phyloP scores from a whole-genome alignment of 306 rosid genomes.

The Morella rubra region DNA sequence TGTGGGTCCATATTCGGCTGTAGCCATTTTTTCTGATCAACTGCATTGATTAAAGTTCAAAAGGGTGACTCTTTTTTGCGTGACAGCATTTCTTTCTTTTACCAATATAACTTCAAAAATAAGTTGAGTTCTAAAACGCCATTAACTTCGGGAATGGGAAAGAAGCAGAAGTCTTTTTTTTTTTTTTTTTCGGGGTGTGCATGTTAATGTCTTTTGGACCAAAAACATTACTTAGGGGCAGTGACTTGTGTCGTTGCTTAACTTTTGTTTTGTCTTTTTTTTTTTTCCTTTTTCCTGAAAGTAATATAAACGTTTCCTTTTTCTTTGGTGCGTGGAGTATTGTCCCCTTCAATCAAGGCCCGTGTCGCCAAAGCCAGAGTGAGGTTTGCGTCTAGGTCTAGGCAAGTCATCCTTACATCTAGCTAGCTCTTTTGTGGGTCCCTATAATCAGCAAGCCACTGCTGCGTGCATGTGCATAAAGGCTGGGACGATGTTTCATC shows the following conservation, averaged over 20 bases:
- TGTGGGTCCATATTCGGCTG: background rate
- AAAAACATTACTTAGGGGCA: too few species aligned
- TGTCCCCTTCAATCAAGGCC: constrained; percentile 38
- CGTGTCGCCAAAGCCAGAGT: background rate
- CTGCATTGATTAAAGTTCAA: background rate
- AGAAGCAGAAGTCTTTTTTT: too few species aligned
- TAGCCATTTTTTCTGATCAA: background rate
- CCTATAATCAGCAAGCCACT: constrained; percentile 31
- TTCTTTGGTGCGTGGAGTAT: constrained; percentile 17
- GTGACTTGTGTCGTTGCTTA: too few species aligned
- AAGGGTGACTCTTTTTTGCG: background rate
- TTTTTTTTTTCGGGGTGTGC: too few species aligned
- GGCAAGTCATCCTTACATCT: constrained; percentile 16
- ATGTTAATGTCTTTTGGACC: too few species aligned
- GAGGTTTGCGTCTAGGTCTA: background rate
- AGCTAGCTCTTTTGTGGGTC: constrained; percentile 53
- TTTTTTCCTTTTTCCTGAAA: too few species aligned
- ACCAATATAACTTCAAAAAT: too few species aligned
- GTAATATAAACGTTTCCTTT: background rate
- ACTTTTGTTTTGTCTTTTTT: background rate
- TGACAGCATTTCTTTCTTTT: too few species aligned
- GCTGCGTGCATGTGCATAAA: constrained; percentile 66
- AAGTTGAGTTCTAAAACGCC: too few species aligned
- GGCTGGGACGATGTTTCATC: constrained; percentile 21
- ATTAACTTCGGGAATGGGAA: too few species aligned